Conservation (phyloP, 202 grass and related monocot species). For the Digitaria exilis region DNA sequence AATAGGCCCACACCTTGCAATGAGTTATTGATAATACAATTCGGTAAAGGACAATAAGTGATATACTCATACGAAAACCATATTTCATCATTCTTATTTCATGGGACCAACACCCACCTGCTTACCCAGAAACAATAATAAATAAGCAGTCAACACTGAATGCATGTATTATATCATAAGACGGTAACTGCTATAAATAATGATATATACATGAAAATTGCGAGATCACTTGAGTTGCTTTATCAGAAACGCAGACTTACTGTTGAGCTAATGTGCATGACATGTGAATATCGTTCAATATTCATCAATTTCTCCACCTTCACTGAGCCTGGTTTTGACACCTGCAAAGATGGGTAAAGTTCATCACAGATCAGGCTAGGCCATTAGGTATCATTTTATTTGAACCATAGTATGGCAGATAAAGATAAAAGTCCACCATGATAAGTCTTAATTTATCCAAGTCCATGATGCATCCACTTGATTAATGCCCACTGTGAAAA, state of each 20-base stretch:
- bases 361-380: background rate
- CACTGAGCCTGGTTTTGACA: conserved; percentile 77
- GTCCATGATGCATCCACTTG: background rate
- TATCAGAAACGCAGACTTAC: conserved; percentile 40
- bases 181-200: background rate
- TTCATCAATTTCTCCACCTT: conserved; percentile 96
- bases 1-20: conserved; percentile 4
- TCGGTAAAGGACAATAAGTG: background rate
- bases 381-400: conserved; percentile 8
- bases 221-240: background rate
- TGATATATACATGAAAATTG: background rate
- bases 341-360: conserved; percentile 43
- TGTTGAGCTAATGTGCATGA: conserved; percentile 92
- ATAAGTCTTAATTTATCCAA: background rate
- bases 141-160: background rate
- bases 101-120: background rate
- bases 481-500: background rate
- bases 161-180: background rate
- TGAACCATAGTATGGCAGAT: background rate
- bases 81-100: background rate
- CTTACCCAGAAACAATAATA: background rate
- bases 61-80: background rate
- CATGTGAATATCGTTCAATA: conserved; percentile 87
- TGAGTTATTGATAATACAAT: conserved; percentile 6
- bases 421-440: background rate